Percentiles rank a stretch among this genome's conserved stretches.
These are phyloP conservation scores for Candida neerlandica DNA, from an alignment of 1,139 yeast genomes.

Conservation along the genomic window DNA sequence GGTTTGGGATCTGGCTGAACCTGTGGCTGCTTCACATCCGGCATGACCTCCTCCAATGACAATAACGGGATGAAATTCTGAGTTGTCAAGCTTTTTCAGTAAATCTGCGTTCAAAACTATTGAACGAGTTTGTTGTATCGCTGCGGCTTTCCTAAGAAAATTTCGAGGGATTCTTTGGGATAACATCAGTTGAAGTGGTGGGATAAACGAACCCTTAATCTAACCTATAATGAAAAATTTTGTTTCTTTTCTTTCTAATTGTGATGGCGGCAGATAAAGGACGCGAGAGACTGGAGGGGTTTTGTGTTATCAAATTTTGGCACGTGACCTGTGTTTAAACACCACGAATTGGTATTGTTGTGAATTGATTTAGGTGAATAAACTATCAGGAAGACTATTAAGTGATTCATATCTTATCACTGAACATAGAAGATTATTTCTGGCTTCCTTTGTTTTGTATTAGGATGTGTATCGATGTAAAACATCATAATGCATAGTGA, in stretches of 20 bases:
- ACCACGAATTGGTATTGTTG: too few relatives aligned
- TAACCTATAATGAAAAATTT: not conserved
- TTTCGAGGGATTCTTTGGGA: not conserved
- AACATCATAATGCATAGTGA: not conserved
- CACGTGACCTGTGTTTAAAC: not conserved
- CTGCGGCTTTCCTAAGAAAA: not conserved
- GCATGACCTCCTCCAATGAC: constrained; percentile 99
- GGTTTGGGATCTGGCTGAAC: constrained; percentile 83
- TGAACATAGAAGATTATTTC: too few relatives aligned
- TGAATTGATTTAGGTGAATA: too few relatives aligned
- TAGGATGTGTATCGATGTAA: not conserved
- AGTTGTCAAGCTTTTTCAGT: constrained; percentile 26
- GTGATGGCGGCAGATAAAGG: too few relatives aligned
- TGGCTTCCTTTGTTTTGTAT: too few relatives aligned
- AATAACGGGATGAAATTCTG: constrained; percentile 64
- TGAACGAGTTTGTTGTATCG: constrained; percentile 19
- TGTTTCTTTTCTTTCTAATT: not conserved
- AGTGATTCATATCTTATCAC: too few relatives aligned
- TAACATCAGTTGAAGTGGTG: constrained; percentile 3
- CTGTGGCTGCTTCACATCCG: constrained; percentile 97
- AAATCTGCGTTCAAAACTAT: constrained; percentile 43
- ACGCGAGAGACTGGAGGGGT: not conserved
- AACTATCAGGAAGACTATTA: too few relatives aligned
- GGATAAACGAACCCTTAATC: not conserved
- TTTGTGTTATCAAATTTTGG: not conserved